Evolutionary conservation across 1,284 basidiomycete genomes (phyloP).

Genomic region (Tylopilus orsonianus): DNA sequence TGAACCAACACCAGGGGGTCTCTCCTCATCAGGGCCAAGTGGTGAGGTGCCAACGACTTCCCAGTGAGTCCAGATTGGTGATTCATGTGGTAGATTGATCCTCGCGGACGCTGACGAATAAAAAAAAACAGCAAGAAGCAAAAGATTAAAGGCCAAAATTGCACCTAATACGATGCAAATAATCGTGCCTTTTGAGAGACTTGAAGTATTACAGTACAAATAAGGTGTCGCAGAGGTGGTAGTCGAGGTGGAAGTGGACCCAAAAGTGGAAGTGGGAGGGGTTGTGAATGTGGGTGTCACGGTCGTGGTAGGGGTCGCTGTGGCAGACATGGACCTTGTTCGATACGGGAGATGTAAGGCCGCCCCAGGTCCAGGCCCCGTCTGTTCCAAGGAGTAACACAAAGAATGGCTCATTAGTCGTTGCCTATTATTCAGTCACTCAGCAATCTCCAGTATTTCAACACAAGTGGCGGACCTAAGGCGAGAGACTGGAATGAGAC

Average conservation of each 20-base stretch:
- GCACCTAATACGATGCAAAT: constrained; percentile 49
- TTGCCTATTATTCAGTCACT: too few species aligned
- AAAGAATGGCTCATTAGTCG: constrained; percentile 22
- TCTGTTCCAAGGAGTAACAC: constrained; percentile 65
- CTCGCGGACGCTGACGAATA: constrained; percentile 49
- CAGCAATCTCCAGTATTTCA: too few species aligned
- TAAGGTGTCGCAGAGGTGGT: constrained; percentile 31
- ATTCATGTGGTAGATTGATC: constrained; percentile 32
- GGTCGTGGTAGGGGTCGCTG: constrained; percentile 25
- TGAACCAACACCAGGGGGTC: constrained; percentile 58
- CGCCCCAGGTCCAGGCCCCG: constrained; percentile 63
- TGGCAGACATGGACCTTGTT: constrained; percentile 26
- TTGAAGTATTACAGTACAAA: constrained; percentile 28
- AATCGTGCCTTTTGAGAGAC: constrained; percentile 35
- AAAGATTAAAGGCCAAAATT: constrained; percentile 38
- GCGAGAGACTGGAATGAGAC: too few species aligned
- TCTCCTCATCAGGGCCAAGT: constrained; percentile 30
- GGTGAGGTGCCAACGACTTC: constrained; percentile 40
- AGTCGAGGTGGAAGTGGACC: constrained; percentile 26
- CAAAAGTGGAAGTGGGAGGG: constrained; percentile 22
- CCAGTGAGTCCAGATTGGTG: constrained; percentile 57
- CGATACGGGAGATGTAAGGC: constrained; percentile 50
- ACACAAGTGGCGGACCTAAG: too few species aligned
- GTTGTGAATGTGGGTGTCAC: constrained; percentile 23
- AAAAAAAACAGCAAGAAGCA: constrained; percentile 52